Conservation (phyloP, 164 flowering plant species). For the Vitis riparia region DNA sequence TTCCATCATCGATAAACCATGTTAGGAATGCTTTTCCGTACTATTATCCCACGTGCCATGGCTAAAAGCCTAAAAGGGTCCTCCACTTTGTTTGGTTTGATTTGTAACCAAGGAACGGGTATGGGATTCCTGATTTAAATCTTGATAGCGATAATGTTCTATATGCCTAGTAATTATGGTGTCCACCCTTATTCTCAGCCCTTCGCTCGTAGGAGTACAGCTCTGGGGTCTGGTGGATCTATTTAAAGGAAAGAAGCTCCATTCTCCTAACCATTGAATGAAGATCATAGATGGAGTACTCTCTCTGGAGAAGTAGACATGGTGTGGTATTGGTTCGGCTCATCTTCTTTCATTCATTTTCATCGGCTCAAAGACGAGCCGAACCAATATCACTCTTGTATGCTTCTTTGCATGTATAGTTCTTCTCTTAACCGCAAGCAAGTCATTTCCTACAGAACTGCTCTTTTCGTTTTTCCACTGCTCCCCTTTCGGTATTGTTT, state of each 20-base stretch:
- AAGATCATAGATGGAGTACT: background rate
- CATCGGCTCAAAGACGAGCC: conserved; percentile 38
- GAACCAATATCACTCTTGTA: conserved; percentile 81
- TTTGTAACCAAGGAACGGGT: background rate
- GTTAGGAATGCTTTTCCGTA: too few species aligned
- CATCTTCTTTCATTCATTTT: conserved; percentile 17
- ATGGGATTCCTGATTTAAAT: conserved; percentile 11
- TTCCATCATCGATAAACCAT: too few species aligned
- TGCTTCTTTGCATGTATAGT: conserved; percentile 24
- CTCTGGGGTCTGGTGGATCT: background rate
- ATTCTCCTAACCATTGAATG: conserved; percentile 5
- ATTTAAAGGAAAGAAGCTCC: background rate
- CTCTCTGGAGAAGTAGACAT: conserved; percentile 42
- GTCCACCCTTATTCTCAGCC: background rate
- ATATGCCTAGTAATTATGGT: conserved; percentile 6
- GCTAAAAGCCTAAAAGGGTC: too few species aligned
- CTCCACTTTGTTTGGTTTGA: background rate
- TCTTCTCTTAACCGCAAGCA: too few species aligned
- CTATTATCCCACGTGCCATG: conserved; percentile 1
- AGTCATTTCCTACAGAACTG: too few species aligned
- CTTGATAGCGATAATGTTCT: conserved; percentile 8
- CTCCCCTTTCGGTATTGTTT: too few species aligned
- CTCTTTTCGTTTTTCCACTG: too few species aligned
- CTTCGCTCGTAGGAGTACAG: background rate
- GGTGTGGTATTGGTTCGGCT: conserved; percentile 63